Evolutionary conservation across 2,329 filamentous ascomycete genomes (phyloP).

Genomic region (Xylaria sp.): DNA sequence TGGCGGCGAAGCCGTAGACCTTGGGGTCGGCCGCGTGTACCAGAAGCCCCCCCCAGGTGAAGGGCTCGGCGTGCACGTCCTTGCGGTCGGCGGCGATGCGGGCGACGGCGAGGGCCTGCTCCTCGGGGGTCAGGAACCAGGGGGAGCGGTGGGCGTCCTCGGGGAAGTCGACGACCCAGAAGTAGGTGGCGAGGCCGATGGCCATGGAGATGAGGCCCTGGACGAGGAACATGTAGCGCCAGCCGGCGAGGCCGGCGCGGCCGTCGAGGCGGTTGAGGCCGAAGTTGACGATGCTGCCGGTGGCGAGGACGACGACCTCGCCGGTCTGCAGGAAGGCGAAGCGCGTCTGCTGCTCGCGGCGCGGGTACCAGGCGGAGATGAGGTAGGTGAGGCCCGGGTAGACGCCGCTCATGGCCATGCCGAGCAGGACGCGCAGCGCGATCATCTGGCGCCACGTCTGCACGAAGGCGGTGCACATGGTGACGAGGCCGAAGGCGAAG

Average conservation of each 20-base stretch:
- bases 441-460: conserved; percentile 72
- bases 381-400: conserved; percentile 56
- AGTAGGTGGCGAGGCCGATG: conserved; percentile 63
- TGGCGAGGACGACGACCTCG: conserved; percentile 66
- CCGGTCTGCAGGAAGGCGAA: conserved; percentile 68
- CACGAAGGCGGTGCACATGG: conserved; percentile 69
- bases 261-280: conserved; percentile 67
- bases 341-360: conserved; percentile 66
- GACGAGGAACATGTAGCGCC: conserved; percentile 72
- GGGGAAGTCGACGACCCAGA: conserved; percentile 73
- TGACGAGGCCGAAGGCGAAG: conserved; percentile 63
- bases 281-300: conserved; percentile 69
- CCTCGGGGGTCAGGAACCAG: conserved; percentile 58
- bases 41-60: conserved; percentile 58
- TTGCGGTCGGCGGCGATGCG: conserved; percentile 64
- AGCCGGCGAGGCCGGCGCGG: conserved; percentile 57
- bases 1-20: conserved; percentile 64
- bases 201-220: conserved; percentile 64
- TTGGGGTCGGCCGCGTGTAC: conserved; percentile 61
- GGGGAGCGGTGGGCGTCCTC: conserved; percentile 61
- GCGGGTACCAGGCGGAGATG: conserved; percentile 63
- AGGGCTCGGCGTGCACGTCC: conserved; percentile 59
- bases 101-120: conserved; percentile 57
- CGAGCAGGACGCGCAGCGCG: conserved; percentile 64
- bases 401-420: conserved; percentile 61